Percentiles rank a stretch among this genome's conserved stretches.
Conservation (phyloP, 2,329 filamentous ascomycete species). For the Hymenoscyphus salicellus region DNA sequence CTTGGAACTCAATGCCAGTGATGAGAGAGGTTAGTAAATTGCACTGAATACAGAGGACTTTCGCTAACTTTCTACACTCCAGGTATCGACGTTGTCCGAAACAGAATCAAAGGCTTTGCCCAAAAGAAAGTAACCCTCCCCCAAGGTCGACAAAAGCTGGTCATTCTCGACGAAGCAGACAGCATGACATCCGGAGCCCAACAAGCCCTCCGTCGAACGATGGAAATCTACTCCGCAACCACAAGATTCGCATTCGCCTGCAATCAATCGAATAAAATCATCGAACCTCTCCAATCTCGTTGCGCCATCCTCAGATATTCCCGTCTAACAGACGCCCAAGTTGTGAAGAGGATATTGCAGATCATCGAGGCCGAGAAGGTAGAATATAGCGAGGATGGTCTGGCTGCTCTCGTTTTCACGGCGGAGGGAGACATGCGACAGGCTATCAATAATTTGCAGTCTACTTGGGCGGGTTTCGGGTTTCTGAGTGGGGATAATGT, state of each 20-base stretch:
- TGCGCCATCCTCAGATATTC: constrained; percentile 95
- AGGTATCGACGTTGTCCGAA: constrained; percentile 96
- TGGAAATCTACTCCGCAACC: constrained; percentile 98
- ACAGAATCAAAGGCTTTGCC: constrained; percentile 96
- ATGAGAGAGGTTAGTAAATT: constrained; percentile 68
- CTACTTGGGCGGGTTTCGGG: constrained; percentile 86
- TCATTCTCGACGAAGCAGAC: constrained; percentile 97
- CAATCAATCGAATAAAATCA: constrained; percentile 99
- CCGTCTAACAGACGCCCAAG: constrained; percentile 84
- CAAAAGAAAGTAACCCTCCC: constrained; percentile 98
- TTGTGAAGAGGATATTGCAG: constrained; percentile 85
- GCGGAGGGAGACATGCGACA: constrained; percentile 98
- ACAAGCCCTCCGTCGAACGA: constrained; percentile 88
- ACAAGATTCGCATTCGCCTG: constrained; percentile 97
- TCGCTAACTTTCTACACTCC: constrained; percentile 9
- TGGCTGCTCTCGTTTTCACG: constrained; percentile 94
- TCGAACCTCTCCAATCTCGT: constrained; percentile 94
- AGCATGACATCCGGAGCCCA: constrained; percentile 97
- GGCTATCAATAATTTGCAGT: constrained; percentile 97
- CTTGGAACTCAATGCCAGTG: constrained; percentile 90
- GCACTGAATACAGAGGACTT: background rate
- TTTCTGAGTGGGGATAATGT: constrained; percentile 98
- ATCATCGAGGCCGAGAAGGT: constrained; percentile 92
- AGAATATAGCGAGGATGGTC: constrained; percentile 84
- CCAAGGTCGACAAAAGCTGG: constrained; percentile 85